These are phyloP conservation scores for Hypoxylon intermedium DNA, from an alignment of 495 filamentous ascomycete species.

Conservation along the genomic window DNA sequence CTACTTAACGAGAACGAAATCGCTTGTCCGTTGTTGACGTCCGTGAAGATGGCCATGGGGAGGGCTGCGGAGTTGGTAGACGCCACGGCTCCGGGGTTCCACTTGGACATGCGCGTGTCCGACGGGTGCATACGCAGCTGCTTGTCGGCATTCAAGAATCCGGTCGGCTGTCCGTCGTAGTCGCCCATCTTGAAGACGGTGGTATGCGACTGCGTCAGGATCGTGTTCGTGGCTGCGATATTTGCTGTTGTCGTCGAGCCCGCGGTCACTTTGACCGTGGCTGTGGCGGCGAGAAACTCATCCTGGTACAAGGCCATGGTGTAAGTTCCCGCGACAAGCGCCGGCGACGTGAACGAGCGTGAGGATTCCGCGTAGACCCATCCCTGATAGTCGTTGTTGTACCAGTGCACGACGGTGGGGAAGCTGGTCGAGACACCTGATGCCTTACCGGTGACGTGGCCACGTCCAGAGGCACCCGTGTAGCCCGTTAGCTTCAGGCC, in stretches of 20 bases:
- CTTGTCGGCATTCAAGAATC: slow-evolving; percentile 45
- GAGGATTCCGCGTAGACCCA: slow-evolving; percentile 36
- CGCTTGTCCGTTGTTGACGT: slow-evolving; percentile 42
- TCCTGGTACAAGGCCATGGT: slow-evolving; percentile 44
- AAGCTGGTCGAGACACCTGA: slow-evolving; percentile 39
- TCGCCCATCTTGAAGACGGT: slow-evolving; percentile 39
- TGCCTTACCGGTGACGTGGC: slow-evolving; percentile 39
- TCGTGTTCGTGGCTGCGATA: slow-evolving; percentile 38
- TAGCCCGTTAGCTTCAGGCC: slow-evolving; percentile 40
- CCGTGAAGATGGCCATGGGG: slow-evolving; percentile 43
- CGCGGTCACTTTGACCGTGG: slow-evolving; percentile 36
- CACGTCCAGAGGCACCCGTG: slow-evolving; percentile 40
- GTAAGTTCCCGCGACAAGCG: slow-evolving; percentile 42
- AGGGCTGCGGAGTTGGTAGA: slow-evolving; percentile 32
- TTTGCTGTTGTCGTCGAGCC: slow-evolving; percentile 38
- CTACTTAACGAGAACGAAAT: slow-evolving; percentile 41
- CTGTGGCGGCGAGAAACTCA: slow-evolving; percentile 41
- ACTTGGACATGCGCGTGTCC: slow-evolving; percentile 41
- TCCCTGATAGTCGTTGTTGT: slow-evolving; percentile 41
- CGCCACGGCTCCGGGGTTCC: slow-evolving; percentile 39
- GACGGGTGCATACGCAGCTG: slow-evolving; percentile 45
- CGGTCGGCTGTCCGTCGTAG: slow-evolving; percentile 43
- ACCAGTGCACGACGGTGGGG: slow-evolving; percentile 42
- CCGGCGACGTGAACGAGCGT: slow-evolving; percentile 37
- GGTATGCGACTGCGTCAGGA: slow-evolving; percentile 30